Base-by-base conservation (phyloP, 1,284 basidiomycete genomes). In the Cutaneotrichosporon mucoides region DNA sequence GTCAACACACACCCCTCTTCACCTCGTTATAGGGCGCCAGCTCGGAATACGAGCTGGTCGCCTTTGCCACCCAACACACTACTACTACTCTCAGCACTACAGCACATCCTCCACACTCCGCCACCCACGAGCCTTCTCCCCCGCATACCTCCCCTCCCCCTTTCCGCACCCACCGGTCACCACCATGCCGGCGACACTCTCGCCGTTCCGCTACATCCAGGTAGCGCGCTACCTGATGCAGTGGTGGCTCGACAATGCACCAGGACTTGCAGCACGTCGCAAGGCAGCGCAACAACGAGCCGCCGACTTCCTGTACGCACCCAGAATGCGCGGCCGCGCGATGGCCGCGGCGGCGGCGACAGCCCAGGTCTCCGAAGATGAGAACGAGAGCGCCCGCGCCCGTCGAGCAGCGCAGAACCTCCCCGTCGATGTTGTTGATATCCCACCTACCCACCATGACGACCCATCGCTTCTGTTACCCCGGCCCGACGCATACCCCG, bases 171-270 rank as follows among this genome's bases (percentile, higher is more conserved):
- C 24, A 24, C 24, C 24, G 24, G 24, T 3, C 24, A 24, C 11
- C 59, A 42, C 55, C 33, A 69, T 70, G 66, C 67, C 69, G 34
- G 68, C 70, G 2, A 72, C 73, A n/a, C 66, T 74, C 37, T 71
- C 72, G 3, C 76, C 76, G 11, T 73, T 73, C 58, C 66, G 73
- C 47, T 73, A 75, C 55, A 59, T 73, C 42, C 72, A 72, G 53
- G 38, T 76, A 34, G 74, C 70, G 7, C 67, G 70, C 47, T 76
- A 76, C 54, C 57, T 72, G 4, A 42, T 73, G 16, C 67, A 72
- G 42, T 65, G 66, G 59, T 78, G 73, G 68, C 53, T 71, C n/a
- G 73, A 74, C 24, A 58, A 60, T 3, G 60, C 67, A 8, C 68
- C 69, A 13, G 45, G 61, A 0, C 42, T 66, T 36, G 59, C 57